A percentile compares a stretch with the other conserved stretches of the same genome.
Evolutionary conservation across 2,329 filamentous ascomycete species (phyloP).

Genomic region (Cyphellophora europaea): DNA sequence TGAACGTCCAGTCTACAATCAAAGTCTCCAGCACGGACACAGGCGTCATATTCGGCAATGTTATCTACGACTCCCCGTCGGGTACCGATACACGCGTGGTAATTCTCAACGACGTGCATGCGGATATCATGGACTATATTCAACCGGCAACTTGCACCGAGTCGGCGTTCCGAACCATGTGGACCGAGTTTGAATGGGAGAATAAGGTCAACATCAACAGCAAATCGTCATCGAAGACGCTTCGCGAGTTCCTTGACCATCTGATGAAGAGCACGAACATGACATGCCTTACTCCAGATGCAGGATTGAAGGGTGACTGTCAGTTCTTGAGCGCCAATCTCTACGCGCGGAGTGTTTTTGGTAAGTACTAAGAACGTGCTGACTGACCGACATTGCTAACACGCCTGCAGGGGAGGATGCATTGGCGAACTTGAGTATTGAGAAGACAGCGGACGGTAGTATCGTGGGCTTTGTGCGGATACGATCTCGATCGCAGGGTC

Average conservation of each 20-base stretch:
- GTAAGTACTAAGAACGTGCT: constrained; percentile 50
- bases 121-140: constrained; percentile 99
- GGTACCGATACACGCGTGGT: constrained; percentile 93
- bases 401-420: constrained; percentile 80
- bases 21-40: constrained; percentile 98
- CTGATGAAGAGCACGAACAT: constrained; percentile 98
- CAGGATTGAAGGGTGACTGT: constrained; percentile 92
- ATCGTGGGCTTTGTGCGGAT: constrained; percentile 97
- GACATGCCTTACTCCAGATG: constrained; percentile 93
- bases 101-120: constrained; percentile 94
- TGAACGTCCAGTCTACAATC: constrained; percentile 97
- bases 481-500: constrained; percentile 88
- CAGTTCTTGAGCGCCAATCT: constrained; percentile 96
- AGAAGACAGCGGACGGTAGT: constrained; percentile 91
- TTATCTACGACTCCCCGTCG: constrained; percentile 90
- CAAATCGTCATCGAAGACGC: constrained; percentile 64
- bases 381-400: constrained; percentile 5
- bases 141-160: constrained; percentile 94
- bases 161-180: constrained; percentile 99
- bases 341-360: constrained; percentile 94
- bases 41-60: constrained; percentile 96
- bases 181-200: constrained; percentile 99
- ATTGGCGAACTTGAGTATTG: constrained; percentile 91
- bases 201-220: constrained; percentile 99
- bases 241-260: constrained; percentile 85